Evolutionary conservation across 345 rosid genomes (phyloP), one percentile per base, ranked within the genome.

Genomic region (Viola odorata): DNA sequence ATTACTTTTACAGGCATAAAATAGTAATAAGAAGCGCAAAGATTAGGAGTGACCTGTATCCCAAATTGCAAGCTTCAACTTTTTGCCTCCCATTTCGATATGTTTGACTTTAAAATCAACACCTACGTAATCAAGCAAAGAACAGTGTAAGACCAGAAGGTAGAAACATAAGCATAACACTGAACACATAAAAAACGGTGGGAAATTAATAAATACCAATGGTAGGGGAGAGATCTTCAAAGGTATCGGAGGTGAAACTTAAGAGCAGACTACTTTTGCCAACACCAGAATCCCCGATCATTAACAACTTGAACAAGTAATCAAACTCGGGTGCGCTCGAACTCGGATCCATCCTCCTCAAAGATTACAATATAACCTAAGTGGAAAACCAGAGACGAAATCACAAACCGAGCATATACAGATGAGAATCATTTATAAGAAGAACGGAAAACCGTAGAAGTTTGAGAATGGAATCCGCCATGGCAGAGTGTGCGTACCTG

Each of bases 51-150:
- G 41, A 87, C 96, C 98, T 13, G 96, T 89, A 59, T 92, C 96
- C 96, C 98, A 92, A 69, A 92, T 92, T 6, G 96, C 98, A 69
- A 92, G 96, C 80, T 92, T 92, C 69, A 89, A 65, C 74, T 80
- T 92, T 69, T 87, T 89, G 37, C 89, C 98, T 5, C 91, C 96
- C 62, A 80, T 58, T 10, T 74, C 80, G 17, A 92, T 82, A 70
- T 84, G 78, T 76, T 92, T 92, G 38, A 89, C 86, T 86, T 92
- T 89, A 64, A 92, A 92, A 81, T 92, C 98, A 40, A 92, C 96
- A 63, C 98, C 96, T 92, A 51, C n/a, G 53, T 38, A 48, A 57
- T 41, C 17, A 14, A 58, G 42, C 52, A 15, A 54, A 63, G 41
- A 52, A 3, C 55, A 8, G 12, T 9, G 13, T 4, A 23, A 52